Conservation (phyloP, 768 basidiomycete genomes). For the Tulasnella sp. region DNA sequence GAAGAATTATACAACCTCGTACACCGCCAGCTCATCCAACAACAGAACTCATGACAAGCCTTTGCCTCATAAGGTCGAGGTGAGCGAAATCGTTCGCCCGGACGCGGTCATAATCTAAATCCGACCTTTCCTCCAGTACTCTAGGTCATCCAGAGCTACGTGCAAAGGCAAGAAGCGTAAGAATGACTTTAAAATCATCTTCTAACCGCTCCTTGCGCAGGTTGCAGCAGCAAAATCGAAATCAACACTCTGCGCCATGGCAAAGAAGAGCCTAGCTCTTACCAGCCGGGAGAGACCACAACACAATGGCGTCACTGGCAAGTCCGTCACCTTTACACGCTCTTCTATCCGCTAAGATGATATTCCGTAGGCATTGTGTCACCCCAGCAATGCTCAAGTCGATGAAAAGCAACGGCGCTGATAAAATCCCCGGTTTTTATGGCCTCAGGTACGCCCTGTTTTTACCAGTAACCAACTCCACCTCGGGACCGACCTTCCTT, state of each 20-base stretch:
- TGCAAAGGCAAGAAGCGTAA: background rate
- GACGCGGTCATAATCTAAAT: background rate
- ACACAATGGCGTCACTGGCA: constrained; percentile 74
- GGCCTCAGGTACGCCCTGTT: constrained; percentile 35
- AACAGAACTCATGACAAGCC: background rate
- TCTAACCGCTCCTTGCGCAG: background rate
- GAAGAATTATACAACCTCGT: background rate
- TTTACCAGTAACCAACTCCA: background rate
- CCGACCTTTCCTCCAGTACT: background rate
- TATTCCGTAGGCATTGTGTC: constrained; percentile 47
- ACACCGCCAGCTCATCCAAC: background rate
- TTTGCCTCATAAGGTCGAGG: background rate
- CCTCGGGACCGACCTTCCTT: background rate
- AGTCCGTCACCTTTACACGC: constrained; percentile 23
- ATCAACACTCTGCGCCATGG: constrained; percentile 49
- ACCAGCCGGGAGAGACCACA: constrained; percentile 36
- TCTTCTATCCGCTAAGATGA: background rate
- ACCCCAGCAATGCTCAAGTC: constrained; percentile 42
- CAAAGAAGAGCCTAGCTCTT: constrained; percentile 30
- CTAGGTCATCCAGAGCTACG: background rate
- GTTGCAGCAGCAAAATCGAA: background rate
- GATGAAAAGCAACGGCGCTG: constrained; percentile 35
- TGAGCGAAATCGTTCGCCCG: background rate
- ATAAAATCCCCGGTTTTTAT: constrained; percentile 39
- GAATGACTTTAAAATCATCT: background rate